phyloP scores from a whole-genome alignment of 305 asterid genomes.

The Fraxinus albicans region DNA sequence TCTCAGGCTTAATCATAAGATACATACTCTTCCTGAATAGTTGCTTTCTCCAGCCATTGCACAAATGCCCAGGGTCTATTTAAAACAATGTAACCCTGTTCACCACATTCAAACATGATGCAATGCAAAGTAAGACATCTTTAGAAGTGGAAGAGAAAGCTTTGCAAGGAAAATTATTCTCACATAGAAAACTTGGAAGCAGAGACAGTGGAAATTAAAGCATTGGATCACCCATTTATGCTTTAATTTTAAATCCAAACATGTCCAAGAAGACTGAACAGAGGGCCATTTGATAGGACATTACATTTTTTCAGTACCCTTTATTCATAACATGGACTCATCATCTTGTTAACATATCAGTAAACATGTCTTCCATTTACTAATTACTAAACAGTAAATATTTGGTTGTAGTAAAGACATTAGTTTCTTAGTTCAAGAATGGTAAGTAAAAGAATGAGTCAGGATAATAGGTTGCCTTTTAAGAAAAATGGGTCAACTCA shows the following conservation, averaged over 20 bases:
- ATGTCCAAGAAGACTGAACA: neutral
- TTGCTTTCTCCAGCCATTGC: constrained; percentile 92
- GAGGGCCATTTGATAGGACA: neutral
- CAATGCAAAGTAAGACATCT: constrained; percentile 16
- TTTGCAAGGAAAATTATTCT: neutral
- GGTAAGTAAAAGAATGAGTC: neutral
- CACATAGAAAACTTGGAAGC: constrained; percentile 11
- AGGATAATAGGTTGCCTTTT: neutral
- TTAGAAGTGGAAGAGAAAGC: constrained; percentile 9
- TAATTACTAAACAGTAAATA: neutral
- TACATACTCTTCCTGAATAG: constrained; percentile 90
- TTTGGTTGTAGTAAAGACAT: neutral
- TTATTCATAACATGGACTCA: neutral
- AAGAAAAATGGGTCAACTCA: neutral
- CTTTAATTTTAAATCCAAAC: neutral
- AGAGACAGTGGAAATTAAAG: constrained; percentile 6
- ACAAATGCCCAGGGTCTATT: constrained; percentile 99
- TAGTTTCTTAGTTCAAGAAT: neutral
- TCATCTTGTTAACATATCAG: neutral
- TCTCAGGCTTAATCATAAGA: constrained; percentile 34
- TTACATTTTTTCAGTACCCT: neutral
- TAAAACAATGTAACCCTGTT: constrained; percentile 85
- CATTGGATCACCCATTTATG: neutral
- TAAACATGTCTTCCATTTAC: neutral
- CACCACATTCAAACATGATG: constrained; percentile 26